Evolutionary conservation across 1,139 yeast species (phyloP).

Genomic region (Casaregolazyma lundiana): DNA sequence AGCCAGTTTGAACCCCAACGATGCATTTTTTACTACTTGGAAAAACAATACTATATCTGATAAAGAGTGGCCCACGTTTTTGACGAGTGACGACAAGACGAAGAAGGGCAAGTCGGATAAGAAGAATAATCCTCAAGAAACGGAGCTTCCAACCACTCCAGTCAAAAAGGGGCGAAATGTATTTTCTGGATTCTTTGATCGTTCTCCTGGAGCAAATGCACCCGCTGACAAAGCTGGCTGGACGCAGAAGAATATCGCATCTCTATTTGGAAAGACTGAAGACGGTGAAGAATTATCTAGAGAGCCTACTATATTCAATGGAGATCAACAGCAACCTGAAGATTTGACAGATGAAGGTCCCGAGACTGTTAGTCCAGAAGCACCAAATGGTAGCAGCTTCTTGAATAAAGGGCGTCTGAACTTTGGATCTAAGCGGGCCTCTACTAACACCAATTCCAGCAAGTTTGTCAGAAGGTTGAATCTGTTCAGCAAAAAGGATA

Average conservation of each 20-base stretch:
- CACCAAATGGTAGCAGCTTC: slow-evolving; percentile 13
- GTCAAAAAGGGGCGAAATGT: slow-evolving; percentile 9
- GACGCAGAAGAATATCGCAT: slow-evolving; percentile 23
- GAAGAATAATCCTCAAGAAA: slow-evolving; percentile 1
- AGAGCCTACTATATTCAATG: neutral
- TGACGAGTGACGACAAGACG: slow-evolving; percentile 1
- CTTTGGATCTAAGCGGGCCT: slow-evolving; percentile 12
- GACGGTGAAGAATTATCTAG: slow-evolving; percentile 17
- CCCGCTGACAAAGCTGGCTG: slow-evolving; percentile 5
- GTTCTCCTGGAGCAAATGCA: slow-evolving; percentile 5
- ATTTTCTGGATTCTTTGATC: slow-evolving; percentile 8
- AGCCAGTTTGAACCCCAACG: slow-evolving; percentile 15
- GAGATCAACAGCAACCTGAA: neutral
- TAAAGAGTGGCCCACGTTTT: slow-evolving; percentile 6
- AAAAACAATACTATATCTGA: slow-evolving; percentile 14
- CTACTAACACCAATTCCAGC: slow-evolving; percentile 14
- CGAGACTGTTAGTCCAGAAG: neutral
- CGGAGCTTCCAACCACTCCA: slow-evolving; percentile 2
- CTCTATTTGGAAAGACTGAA: slow-evolving; percentile 23
- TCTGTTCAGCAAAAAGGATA: slow-evolving; percentile 28
- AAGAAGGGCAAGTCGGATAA: slow-evolving; percentile 6
- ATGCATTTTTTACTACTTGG: slow-evolving; percentile 23
- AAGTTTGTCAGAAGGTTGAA: slow-evolving; percentile 30
- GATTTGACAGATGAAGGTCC: neutral
- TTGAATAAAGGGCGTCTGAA: slow-evolving; percentile 32